Base-by-base conservation (phyloP, 495 filamentous ascomycete species). In the Hypoxylon fuscum region DNA sequence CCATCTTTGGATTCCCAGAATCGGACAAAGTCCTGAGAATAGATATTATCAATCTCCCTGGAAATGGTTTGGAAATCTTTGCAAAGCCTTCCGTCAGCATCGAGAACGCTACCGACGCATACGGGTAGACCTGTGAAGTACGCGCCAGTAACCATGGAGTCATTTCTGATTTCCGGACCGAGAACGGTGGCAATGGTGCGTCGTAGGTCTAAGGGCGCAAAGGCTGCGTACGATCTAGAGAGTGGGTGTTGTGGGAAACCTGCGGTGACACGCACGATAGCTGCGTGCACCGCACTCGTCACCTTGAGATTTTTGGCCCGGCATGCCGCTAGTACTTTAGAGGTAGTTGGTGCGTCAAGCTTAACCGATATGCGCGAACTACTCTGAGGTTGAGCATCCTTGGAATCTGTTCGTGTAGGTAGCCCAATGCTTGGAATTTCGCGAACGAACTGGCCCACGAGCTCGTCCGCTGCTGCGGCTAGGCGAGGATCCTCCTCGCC, bases 91-190 rank as follows among this genome's bases (percentile, higher is more conserved):
- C 35, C 47, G 35, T 31, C 37, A 14, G 10, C 27, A 23, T 7
- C n/a, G 9, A 62, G 43, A 1, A 67, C 46, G 6, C 22, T 21
- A 1, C 62, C 60, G 21, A 72, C 37, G 47, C 69, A 62, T 20
- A 59, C 42, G 1, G 69, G 61, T 11, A 64, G 55, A 12, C 72
- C 72, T 2, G 62, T 54, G 14, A 64, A 61, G 40, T 64, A 72
- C 18, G 51, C 1, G 12, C 51, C 56, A 8, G 23, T 54, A 9
- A 59, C 35, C 14, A 8, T 42, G 5, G 59, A 34, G 27, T 37
- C 31, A 12, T 32, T 12, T 32, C 22, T 5, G 46, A 14, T 27
- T 53, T 59, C 29, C 31, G 64, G 4, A 49, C 48, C 10, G 41
- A 10, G 22, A 12, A 17, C 17, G 34, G 27, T 10, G 17, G 23